Conservation (phyloP, 2,329 filamentous ascomycete genomes). For the Dactylellina drechsleri region DNA sequence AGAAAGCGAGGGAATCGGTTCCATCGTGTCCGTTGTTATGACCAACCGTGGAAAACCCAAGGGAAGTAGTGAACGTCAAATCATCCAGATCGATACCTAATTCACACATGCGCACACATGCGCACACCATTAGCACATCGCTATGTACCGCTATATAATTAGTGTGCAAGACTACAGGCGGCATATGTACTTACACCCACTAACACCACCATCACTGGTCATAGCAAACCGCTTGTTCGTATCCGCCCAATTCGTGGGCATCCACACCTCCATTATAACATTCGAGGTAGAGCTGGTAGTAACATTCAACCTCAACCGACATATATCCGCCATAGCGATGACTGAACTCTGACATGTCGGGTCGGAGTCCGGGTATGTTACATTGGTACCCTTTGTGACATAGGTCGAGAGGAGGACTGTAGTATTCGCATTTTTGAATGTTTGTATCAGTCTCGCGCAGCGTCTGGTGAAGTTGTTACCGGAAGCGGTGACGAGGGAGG, state of each 20-base stretch:
- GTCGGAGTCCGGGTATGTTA: constrained; percentile 18
- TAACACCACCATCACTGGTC: constrained; percentile 33
- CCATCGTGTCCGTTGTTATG: constrained; percentile 53
- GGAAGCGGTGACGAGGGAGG: constrained; percentile 10
- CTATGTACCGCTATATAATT: too few relatives aligned
- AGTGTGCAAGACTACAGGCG: not conserved
- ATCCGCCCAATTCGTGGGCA: constrained; percentile 43
- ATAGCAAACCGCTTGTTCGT: constrained; percentile 36
- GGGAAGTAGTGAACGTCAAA: constrained; percentile 26
- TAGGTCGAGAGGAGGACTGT: constrained; percentile 27
- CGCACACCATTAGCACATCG: not conserved
- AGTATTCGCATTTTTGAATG: constrained; percentile 30
- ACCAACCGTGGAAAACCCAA: constrained; percentile 47
- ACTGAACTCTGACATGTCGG: constrained; percentile 18
- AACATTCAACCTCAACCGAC: constrained; percentile 35
- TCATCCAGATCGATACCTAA: constrained; percentile 16
- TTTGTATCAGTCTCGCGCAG: constrained; percentile 35
- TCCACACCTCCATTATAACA: constrained; percentile 47
- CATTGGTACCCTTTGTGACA: constrained; percentile 31
- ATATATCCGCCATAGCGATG: constrained; percentile 26
- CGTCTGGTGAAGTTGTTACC: constrained; percentile 45
- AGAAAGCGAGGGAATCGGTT: constrained; percentile 16
- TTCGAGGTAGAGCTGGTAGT: constrained; percentile 40
- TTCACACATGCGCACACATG: not conserved
- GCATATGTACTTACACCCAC: constrained; percentile 24